A percentile compares a stretch with the other conserved stretches of the same genome.
Conservation (phyloP, 352 stramenopile species). For the Phytophthora brassicae region DNA sequence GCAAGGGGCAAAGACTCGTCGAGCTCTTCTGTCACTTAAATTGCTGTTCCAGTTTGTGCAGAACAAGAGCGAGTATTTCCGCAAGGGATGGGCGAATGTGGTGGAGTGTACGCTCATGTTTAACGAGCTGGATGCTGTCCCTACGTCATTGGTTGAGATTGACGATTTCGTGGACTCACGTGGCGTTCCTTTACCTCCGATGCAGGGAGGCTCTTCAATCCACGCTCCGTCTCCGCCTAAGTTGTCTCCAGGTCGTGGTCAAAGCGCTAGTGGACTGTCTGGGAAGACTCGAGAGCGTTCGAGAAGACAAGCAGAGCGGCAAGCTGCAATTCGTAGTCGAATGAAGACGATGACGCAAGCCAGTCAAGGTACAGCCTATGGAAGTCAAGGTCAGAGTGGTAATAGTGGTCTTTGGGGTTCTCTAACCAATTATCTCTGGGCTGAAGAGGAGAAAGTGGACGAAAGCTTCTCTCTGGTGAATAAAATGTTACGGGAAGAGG, state of each 20-base stretch:
- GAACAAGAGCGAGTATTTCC: conserved; percentile 75
- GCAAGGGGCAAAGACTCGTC: conserved; percentile 72
- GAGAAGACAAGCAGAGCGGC: conserved; percentile 74
- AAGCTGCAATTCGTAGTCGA: conserved; percentile 77
- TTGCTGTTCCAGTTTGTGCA: conserved; percentile 86
- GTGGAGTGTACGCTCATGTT: conserved; percentile 89
- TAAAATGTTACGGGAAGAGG: conserved; percentile 73
- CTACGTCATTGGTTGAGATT: conserved; percentile 86
- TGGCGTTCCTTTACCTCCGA: conserved; percentile 76
- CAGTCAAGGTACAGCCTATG: conserved; percentile 47
- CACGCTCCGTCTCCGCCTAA: conserved; percentile 38
- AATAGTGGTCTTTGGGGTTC: conserved; percentile 75
- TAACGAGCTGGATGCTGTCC: conserved; percentile 84
- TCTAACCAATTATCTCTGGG: conserved; percentile 83
- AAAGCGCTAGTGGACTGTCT: conserved; percentile 61
- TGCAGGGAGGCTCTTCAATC: conserved; percentile 40
- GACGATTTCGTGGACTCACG: conserved; percentile 88
- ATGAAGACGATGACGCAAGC: conserved; percentile 80
- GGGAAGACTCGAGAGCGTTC: conserved; percentile 80
- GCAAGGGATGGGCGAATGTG: conserved; percentile 79
- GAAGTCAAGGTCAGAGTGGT: conserved; percentile 32
- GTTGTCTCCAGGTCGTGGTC: conserved; percentile 27
- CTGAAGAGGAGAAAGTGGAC: conserved; percentile 80
- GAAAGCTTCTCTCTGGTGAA: conserved; percentile 82
- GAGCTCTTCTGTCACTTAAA: conserved; percentile 75